A percentile compares a stretch with the other conserved stretches of the same genome.
Evolutionary conservation across 1,284 basidiomycete species (phyloP).

Genomic region (Lentinus polychrous): DNA sequence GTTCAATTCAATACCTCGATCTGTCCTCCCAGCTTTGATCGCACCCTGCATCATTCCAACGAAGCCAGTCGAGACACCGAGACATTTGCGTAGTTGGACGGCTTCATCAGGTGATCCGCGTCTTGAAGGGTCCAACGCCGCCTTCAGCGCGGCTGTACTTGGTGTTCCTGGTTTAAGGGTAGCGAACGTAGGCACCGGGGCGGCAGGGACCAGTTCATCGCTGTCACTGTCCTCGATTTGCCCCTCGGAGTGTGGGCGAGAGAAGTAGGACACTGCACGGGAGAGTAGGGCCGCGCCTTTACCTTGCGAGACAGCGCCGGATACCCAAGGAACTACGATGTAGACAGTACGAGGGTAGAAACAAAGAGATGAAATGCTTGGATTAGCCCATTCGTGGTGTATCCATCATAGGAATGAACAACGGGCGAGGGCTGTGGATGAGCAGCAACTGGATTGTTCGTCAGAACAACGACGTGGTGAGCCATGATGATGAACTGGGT

Average conservation of each 20-base stretch:
- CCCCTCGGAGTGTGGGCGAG: constrained; percentile 5
- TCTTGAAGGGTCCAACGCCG: constrained; percentile 25
- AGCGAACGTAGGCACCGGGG: constrained; percentile 1
- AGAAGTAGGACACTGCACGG: constrained; percentile 11
- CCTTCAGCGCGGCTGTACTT: constrained; percentile 25
- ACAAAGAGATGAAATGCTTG: constrained; percentile 57
- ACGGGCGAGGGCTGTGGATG: background rate
- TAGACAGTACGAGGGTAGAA: constrained; percentile 52
- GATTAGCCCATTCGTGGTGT: constrained; percentile 42
- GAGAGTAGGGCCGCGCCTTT: constrained; percentile 1
- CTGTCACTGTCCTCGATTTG: background rate
- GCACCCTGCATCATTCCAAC: constrained; percentile 32
- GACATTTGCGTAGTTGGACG: constrained; percentile 29
- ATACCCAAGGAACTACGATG: constrained; percentile 47
- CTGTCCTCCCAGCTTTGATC: constrained; percentile 23
- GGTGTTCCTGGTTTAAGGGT: constrained; percentile 9
- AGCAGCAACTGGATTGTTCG: constrained; percentile 11
- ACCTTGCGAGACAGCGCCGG: constrained; percentile 20
- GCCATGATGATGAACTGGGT: constrained; percentile 22
- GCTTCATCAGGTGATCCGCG: constrained; percentile 35
- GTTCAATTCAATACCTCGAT: constrained; percentile 31
- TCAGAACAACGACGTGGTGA: constrained; percentile 28
- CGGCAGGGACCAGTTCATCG: background rate
- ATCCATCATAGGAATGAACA: constrained; percentile 15
- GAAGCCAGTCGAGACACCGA: constrained; percentile 35